Conservation (phyloP, 2,329 filamentous ascomycete species). For the Fusarium sp. region DNA sequence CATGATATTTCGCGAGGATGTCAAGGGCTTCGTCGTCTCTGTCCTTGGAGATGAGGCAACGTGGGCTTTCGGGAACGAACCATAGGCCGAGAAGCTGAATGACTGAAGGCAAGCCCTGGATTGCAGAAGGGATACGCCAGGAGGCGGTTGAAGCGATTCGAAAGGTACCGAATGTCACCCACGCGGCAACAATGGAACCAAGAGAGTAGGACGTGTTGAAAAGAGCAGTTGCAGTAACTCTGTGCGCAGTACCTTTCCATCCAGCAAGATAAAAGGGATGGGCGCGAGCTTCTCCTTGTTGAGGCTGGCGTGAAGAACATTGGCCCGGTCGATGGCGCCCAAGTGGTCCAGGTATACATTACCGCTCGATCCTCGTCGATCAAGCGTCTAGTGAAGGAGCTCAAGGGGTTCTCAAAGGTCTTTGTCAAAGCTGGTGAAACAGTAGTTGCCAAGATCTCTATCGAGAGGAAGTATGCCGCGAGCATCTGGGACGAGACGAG, state of each 20-base stretch:
- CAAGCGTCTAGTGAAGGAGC: slow-evolving; percentile 69
- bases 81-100: not conserved
- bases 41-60: slow-evolving; percentile 51
- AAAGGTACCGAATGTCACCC: slow-evolving; percentile 45
- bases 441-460: slow-evolving; percentile 65
- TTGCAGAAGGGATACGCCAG: slow-evolving; percentile 43
- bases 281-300: slow-evolving; percentile 51
- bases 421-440: slow-evolving; percentile 69
- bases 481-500: slow-evolving; percentile 78
- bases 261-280: not conserved
- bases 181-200: slow-evolving; percentile 47
- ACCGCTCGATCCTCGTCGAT: slow-evolving; percentile 64
- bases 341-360: slow-evolving; percentile 70
- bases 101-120: slow-evolving; percentile 37
- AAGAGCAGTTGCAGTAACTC: slow-evolving; percentile 45
- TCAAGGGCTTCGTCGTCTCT: slow-evolving; percentile 50
- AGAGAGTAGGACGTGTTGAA: slow-evolving; percentile 54
- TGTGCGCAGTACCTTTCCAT: slow-evolving; percentile 51
- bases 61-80: slow-evolving; percentile 36
- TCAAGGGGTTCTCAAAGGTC: slow-evolving; percentile 75
- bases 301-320: slow-evolving; percentile 70
- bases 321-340: slow-evolving; percentile 63
- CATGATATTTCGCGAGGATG: slow-evolving; percentile 56
- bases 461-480: slow-evolving; percentile 73
- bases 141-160: slow-evolving; percentile 4